Conservation (phyloP, 1,284 basidiomycete genomes). For the Coriolopsis trogii region DNA sequence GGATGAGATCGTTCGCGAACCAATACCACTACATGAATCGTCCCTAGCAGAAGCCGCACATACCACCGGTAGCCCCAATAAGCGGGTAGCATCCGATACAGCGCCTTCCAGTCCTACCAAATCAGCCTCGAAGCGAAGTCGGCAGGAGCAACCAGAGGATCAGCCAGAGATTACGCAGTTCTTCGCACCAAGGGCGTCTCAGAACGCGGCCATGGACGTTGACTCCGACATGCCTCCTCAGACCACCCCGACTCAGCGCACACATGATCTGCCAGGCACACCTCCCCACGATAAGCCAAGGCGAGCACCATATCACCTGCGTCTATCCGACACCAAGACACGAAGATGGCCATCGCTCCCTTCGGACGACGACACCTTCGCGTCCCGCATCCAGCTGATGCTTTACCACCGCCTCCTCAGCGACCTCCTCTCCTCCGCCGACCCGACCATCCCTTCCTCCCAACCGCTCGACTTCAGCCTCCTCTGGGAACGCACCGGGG, state of each 20-base stretch:
- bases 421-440: conserved; percentile 45
- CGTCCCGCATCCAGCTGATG: conserved; percentile 83
- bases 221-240: not conserved
- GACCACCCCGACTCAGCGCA: not conserved
- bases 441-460: not conserved
- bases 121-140: conserved; percentile 30
- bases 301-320: conserved; percentile 36
- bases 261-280: not conserved
- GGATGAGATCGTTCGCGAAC: conserved; percentile 53
- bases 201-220: not conserved
- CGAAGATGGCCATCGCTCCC: conserved; percentile 60
- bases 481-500: conserved; percentile 55
- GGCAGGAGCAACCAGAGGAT: conserved; percentile 13
- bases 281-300: not conserved
- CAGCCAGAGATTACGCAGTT: conserved; percentile 31
- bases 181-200: conserved; percentile 21
- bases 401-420: conserved; percentile 78
- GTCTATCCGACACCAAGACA: conserved; percentile 80
- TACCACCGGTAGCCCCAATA: conserved; percentile 13
- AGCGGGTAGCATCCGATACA: conserved; percentile 19
- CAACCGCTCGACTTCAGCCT: conserved; percentile 52
- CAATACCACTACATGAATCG: conserved; percentile 15
- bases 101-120: conserved; percentile 26
- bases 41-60: not conserved
- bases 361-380: conserved; percentile 58